These are phyloP conservation scores for Sugiyamaella lignohabitans DNA, from an alignment of 805 yeast genomes.

Conservation along the genomic window DNA sequence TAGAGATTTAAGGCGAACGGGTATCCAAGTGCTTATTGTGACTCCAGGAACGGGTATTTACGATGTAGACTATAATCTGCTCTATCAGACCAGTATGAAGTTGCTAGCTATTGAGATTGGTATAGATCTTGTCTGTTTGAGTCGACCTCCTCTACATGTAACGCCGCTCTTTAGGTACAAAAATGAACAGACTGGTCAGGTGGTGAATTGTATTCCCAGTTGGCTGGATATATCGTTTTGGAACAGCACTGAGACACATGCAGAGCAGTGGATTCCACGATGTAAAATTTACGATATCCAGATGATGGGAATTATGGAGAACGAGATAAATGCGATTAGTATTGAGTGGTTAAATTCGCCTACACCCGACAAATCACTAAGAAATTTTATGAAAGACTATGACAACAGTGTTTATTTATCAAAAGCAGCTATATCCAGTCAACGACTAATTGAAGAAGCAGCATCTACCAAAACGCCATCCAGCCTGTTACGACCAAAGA, in stretches of 20 bases:
- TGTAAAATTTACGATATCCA: conserved; percentile 92
- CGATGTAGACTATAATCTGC: conserved; percentile 78
- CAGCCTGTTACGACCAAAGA: conserved; percentile 21
- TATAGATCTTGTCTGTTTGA: conserved; percentile 78
- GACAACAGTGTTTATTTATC: conserved; percentile 51
- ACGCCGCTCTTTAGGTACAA: conserved; percentile 78
- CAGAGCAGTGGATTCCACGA: conserved; percentile 74
- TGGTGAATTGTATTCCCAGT: conserved; percentile 71
- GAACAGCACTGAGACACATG: conserved; percentile 47
- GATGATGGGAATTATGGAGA: conserved; percentile 98
- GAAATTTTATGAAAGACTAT: conserved; percentile 60
- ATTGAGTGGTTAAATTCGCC: conserved; percentile 47
- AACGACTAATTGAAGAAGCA: conserved; percentile 22
- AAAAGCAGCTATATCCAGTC: conserved; percentile 17
- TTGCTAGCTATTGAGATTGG: conserved; percentile 76
- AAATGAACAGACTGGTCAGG: conserved; percentile 12
- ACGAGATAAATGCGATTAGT: conserved; percentile 65
- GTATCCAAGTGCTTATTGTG: conserved; percentile 80
- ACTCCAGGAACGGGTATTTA: conserved; percentile 92
- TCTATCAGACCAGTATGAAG: conserved; percentile 68
- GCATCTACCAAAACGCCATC: conserved; percentile 27
- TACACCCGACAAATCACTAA: conserved; percentile 34
- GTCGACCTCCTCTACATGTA: conserved; percentile 86
- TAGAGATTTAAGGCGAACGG: conserved; percentile 80
- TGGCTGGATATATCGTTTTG: conserved; percentile 96